Conservation (phyloP, 2,329 filamentous ascomycete genomes). For the Stemphylium vesicarium region DNA sequence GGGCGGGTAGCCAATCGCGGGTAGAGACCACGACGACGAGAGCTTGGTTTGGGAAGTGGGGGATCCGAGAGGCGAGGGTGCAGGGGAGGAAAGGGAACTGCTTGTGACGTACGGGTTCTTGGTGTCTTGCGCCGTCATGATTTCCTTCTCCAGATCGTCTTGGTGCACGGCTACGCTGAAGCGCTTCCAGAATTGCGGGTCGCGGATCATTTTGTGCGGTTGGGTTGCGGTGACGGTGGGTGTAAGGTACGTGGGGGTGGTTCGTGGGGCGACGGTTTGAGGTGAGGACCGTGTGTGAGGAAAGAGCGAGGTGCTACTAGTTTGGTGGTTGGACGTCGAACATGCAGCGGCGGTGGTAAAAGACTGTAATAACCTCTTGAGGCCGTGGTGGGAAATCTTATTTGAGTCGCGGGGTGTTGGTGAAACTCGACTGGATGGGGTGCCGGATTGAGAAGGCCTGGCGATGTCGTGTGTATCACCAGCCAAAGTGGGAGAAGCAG, state of each 20-base stretch:
- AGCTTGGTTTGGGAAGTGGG: constrained; percentile 29
- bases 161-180: constrained; percentile 65
- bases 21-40: constrained; percentile 12
- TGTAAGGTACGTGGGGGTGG: neutral
- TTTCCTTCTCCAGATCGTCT: constrained; percentile 55
- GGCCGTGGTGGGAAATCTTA: neutral
- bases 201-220: constrained; percentile 55
- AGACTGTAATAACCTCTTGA: neutral
- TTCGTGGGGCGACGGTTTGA: neutral
- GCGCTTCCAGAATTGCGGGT: constrained; percentile 66
- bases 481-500: neutral
- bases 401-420: neutral
- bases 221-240: neutral
- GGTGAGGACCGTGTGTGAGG: neutral
- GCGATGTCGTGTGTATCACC: neutral
- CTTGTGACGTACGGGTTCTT: constrained; percentile 50
- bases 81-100: constrained; percentile 19
- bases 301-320: neutral
- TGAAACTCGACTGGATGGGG: neutral
- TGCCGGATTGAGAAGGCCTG: neutral
- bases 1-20: constrained; percentile 5
- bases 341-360: neutral
- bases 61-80: constrained; percentile 23
- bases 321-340: neutral
- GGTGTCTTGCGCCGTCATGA: constrained; percentile 26